Evolutionary conservation across 1,284 basidiomycete species (phyloP), one percentile per base, ranked within the genome.

Genomic region (Fomitopsis betulina): DNA sequence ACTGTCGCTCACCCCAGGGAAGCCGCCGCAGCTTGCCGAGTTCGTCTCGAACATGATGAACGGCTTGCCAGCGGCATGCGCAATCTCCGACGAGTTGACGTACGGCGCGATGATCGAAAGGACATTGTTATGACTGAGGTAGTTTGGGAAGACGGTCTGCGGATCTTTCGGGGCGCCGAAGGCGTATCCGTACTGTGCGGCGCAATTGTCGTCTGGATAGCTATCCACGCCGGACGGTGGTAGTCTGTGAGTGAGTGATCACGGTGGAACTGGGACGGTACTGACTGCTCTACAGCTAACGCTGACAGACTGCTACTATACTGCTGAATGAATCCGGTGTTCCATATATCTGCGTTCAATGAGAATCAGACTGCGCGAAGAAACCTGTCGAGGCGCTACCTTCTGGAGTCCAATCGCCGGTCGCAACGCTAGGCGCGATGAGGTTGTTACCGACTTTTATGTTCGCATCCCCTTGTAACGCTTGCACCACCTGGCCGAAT

Each of bases 21-120:
- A 91, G 8, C 92, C 92, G 69, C 89, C 88, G 72, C 91, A 93
- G 35, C 86, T 87, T 0, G 88, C 91, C 0, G 88, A 86, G 72
- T 93, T 93, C 13, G 87, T 91, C 73, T 93, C 90, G 62, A 90
- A 83, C 87, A 92, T 88, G 45, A 82, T 66, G 61, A 82, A 72
- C 21, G 78, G 75, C 66, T 82, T 81, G 10, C 67, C 66, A 7
- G 60, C 59, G 39, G 58, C 62, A 60, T 79, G 76, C 0, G 84
- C 84, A 12, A 51, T 12, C 17, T 35, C 30, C 0, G 78, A 75
- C 0, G 79, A 77, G 64, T 78, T 78, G 35, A 83, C 63, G 67
- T 88, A 91, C 5, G 74, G 73, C 0, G 58, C 57, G 23, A 85
- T 76, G 25, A 89, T 72, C 17, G 64, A 62, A 35, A 74, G 63